A percentile compares a stretch with the other conserved stretches of the same genome.
Evolutionary conservation across 2,329 filamentous ascomycete genomes (phyloP).

Genomic region (Lanzia echinophila): DNA sequence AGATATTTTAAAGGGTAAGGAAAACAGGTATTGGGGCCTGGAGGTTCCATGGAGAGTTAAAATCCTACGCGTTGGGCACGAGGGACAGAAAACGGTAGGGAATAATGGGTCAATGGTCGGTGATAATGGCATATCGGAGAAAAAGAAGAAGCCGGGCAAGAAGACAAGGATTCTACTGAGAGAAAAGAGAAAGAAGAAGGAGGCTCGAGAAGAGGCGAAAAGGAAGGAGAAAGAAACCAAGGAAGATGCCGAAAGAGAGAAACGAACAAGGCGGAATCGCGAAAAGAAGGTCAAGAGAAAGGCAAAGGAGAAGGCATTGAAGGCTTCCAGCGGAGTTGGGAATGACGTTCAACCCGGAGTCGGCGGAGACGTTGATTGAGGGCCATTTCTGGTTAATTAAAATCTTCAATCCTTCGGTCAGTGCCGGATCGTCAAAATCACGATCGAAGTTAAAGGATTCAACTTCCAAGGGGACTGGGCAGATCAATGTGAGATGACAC

Average conservation of each 20-base stretch:
- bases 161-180: conserved; percentile 49
- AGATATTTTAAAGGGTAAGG: conserved; percentile 42
- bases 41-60: conserved; percentile 55
- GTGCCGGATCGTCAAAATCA: conserved; percentile 6
- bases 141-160: conserved; percentile 48
- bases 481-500: not conserved
- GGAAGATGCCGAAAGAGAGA: conserved; percentile 51
- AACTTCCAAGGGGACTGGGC: not conserved
- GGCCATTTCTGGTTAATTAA: not conserved
- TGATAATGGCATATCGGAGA: conserved; percentile 13
- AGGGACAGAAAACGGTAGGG: conserved; percentile 24
- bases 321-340: conserved; percentile 27
- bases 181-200: conserved; percentile 34
- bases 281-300: conserved; percentile 53
- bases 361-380: conserved; percentile 5
- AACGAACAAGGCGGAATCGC: conserved; percentile 56
- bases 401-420: not conserved
- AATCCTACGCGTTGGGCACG: conserved; percentile 32
- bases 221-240: conserved; percentile 40
- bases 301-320: conserved; percentile 51
- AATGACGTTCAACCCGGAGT: not conserved
- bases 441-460: not conserved
- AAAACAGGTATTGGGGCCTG: conserved; percentile 46
- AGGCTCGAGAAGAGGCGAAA: conserved; percentile 30
- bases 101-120: conserved; percentile 2